These are phyloP conservation scores for Dichotomocladium elegans DNA, from an alignment of 371 early-diverging fungal species.

Conservation along the genomic window DNA sequence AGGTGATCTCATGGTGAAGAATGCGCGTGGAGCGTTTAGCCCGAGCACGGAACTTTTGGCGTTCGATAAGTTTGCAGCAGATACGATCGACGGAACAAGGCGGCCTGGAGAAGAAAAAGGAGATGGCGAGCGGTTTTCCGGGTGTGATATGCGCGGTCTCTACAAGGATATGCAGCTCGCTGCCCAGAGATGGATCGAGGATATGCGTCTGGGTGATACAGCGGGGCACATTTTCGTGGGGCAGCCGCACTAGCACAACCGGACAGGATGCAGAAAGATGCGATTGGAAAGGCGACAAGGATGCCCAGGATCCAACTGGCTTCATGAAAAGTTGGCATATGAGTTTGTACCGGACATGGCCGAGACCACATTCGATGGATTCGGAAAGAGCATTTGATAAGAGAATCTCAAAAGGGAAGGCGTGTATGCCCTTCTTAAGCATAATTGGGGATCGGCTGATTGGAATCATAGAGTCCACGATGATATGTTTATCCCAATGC, in stretches of 20 bases:
- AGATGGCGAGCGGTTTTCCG: slow-evolving; percentile 21
- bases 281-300: slow-evolving; percentile 8
- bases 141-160: slow-evolving; percentile 31
- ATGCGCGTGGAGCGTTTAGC: slow-evolving; percentile 32
- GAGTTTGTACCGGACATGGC: slow-evolving; percentile 34
- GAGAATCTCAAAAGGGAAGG: slow-evolving; percentile 38
- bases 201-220: slow-evolving; percentile 32
- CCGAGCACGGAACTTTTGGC: slow-evolving; percentile 36
- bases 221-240: slow-evolving; percentile 20
- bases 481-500: slow-evolving; percentile 33
- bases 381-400: slow-evolving; percentile 40
- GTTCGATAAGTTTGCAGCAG: slow-evolving; percentile 28
- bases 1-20: slow-evolving; percentile 32
- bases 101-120: slow-evolving; percentile 13
- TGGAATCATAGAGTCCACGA: slow-evolving; percentile 31
- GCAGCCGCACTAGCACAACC: slow-evolving; percentile 24
- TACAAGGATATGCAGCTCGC: slow-evolving; percentile 19
- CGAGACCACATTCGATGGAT: slow-evolving; percentile 40
- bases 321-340: slow-evolving; percentile 27
- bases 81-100: slow-evolving; percentile 19
- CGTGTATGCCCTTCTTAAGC: slow-evolving; percentile 28
- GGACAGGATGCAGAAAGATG: slow-evolving; percentile 11
- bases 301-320: slow-evolving; percentile 16
- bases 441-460: slow-evolving; percentile 21
- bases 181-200: slow-evolving; percentile 5